Evolutionary conservation across 2,329 filamentous ascomycete genomes (phyloP).

Genomic region (Aureobasidium melanogenum): DNA sequence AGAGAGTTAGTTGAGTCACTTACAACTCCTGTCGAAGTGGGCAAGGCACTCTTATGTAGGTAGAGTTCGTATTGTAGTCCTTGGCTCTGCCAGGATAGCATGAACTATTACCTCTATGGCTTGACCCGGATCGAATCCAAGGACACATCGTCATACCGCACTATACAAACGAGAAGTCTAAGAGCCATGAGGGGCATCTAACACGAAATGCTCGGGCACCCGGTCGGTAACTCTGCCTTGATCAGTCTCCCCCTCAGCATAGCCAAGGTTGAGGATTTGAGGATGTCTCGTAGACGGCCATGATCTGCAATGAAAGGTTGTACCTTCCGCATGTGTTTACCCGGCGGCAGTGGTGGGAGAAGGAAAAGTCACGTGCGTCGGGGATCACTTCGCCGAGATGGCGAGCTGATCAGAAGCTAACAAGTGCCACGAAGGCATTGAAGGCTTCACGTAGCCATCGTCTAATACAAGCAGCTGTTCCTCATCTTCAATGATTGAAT

Average conservation of each 20-base stretch:
- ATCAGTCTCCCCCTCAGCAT: neutral
- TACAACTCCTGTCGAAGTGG: neutral
- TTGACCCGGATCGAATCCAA: neutral
- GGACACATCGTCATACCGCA: neutral
- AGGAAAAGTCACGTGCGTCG: neutral
- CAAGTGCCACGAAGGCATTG: neutral
- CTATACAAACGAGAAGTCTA: neutral
- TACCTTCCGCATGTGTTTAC: neutral
- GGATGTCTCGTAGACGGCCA: neutral
- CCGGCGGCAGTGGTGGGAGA: neutral
- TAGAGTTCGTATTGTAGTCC: neutral
- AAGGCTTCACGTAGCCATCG: neutral
- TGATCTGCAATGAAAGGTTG: neutral
- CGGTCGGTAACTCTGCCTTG: neutral
- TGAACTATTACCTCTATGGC: neutral
- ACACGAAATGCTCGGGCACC: neutral
- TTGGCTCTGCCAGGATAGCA: neutral
- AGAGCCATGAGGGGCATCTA: neutral
- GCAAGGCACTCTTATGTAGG: neutral
- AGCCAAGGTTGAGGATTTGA: neutral
- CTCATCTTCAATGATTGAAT: neutral
- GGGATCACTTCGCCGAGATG: neutral
- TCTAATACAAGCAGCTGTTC: neutral
- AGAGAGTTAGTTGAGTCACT: neutral
- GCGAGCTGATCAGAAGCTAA: neutral